Conservation (phyloP, 176 grass and related monocot species). For the Avena sativa region DNA sequence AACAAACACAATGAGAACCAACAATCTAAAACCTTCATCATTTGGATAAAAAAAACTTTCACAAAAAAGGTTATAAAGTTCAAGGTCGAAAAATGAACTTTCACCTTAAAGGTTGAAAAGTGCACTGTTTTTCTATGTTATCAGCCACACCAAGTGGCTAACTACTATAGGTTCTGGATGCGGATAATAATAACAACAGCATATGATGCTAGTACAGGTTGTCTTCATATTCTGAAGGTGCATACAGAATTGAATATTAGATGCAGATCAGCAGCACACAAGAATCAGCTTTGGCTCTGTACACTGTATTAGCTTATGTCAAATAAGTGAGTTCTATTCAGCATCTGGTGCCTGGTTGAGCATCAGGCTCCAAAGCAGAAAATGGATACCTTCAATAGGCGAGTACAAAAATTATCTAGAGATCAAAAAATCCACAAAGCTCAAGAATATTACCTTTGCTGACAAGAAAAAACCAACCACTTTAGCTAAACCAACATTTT, state of each 20-base stretch:
- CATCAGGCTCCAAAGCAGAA: constrained; percentile 23
- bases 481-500: background rate
- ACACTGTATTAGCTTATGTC: background rate
- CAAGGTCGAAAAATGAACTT: background rate
- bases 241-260: background rate
- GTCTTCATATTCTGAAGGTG: background rate
- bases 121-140: background rate
- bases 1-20: background rate
- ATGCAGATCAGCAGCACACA: background rate
- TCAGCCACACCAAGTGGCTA: background rate
- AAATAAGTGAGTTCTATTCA: background rate
- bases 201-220: background rate
- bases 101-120: background rate
- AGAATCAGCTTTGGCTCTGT: constrained; percentile 2
- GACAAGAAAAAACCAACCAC: background rate
- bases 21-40: background rate
- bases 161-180: background rate
- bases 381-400: background rate
- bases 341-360: background rate
- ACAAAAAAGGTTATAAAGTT: background rate
- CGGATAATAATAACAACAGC: background rate
- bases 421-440: background rate
- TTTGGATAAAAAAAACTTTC: background rate
- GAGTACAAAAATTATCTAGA: background rate
- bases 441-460: background rate